phyloP scores from a whole-genome alignment of 164 flowering plant genomes.

The Kalanchoe fedtschenkoi region DNA sequence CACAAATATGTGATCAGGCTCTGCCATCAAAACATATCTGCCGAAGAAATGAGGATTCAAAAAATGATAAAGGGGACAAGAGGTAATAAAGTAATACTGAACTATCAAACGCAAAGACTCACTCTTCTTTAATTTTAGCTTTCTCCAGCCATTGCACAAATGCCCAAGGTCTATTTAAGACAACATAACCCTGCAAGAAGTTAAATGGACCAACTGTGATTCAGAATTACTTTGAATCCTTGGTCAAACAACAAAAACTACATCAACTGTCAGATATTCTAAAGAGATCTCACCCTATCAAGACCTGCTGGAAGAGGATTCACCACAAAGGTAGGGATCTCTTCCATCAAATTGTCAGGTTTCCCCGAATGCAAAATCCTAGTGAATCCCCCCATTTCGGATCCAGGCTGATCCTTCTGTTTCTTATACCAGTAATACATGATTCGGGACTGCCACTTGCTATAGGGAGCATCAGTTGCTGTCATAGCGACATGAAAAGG shows the following conservation, averaged over 20 bases:
- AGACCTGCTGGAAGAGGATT: slow-evolving; percentile 85
- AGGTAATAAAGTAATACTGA: background rate
- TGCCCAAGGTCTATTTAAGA: slow-evolving; percentile 97
- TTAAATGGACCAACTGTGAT: background rate
- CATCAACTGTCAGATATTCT: background rate
- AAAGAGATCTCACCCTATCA: slow-evolving; percentile 57
- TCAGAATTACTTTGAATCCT: background rate
- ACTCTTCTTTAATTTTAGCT: slow-evolving; percentile 89
- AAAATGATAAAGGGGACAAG: background rate
- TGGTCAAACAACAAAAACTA: background rate
- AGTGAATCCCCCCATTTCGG: slow-evolving; percentile 91
- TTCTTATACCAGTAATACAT: slow-evolving; percentile 97
- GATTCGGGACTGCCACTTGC: slow-evolving; percentile 90
- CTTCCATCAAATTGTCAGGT: slow-evolving; percentile 82
- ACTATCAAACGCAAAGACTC: slow-evolving; percentile 22
- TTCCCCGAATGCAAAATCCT: slow-evolving; percentile 82
- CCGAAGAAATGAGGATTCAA: background rate
- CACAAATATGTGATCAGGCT: slow-evolving; percentile 88
- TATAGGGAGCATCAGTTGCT: slow-evolving; percentile 78
- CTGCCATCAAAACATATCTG: slow-evolving; percentile 94
- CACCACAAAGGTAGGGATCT: slow-evolving; percentile 84
- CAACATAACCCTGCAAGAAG: slow-evolving; percentile 75
- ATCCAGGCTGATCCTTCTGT: slow-evolving; percentile 61
- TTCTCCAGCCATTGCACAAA: slow-evolving; percentile 96
- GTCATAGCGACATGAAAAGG: slow-evolving; percentile 84